Evolutionary conservation across 805 yeast species (phyloP).

Genomic region (Sugiyamaella americana): DNA sequence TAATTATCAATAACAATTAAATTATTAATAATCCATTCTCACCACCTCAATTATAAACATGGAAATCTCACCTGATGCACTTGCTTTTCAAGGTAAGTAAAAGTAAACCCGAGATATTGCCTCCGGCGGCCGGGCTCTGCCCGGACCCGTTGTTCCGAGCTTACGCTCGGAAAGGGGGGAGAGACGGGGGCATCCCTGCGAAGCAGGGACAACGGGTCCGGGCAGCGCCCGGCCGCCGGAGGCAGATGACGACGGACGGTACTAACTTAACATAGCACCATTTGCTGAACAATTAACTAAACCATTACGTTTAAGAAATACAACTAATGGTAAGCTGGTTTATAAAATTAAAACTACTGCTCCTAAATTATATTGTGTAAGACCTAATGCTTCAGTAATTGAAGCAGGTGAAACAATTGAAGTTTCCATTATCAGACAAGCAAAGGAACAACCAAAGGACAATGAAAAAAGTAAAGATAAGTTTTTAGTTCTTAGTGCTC

Average conservation of each 20-base stretch:
- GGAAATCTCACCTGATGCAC: constrained; percentile 65
- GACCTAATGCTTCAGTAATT: constrained; percentile 86
- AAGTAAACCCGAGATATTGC: neutral
- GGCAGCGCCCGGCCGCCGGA: constrained; percentile 1
- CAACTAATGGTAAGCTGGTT: constrained; percentile 57
- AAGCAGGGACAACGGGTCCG: neutral
- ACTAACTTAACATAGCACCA: constrained; percentile 47
- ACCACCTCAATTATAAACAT: too few species aligned
- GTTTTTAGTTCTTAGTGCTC: constrained; percentile 81
- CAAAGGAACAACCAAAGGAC: constrained; percentile 65
- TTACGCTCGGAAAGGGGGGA: too few species aligned
- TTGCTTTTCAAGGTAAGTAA: constrained; percentile 65
- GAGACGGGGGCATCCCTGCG: neutral
- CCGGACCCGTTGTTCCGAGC: too few species aligned
- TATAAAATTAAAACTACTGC: constrained; percentile 98
- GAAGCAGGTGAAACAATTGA: constrained; percentile 66
- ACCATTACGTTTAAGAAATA: constrained; percentile 49
- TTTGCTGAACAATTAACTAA: constrained; percentile 68
- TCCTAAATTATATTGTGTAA: constrained; percentile 88
- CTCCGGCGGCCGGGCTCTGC: too few species aligned
- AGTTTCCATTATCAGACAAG: constrained; percentile 78
- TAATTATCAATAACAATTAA: too few species aligned
- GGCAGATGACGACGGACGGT: neutral
- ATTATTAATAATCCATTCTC: too few species aligned
- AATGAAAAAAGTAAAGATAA: constrained; percentile 85